Conservation (phyloP, 2,329 filamentous ascomycete genomes). For the Neonectria sp. region DNA sequence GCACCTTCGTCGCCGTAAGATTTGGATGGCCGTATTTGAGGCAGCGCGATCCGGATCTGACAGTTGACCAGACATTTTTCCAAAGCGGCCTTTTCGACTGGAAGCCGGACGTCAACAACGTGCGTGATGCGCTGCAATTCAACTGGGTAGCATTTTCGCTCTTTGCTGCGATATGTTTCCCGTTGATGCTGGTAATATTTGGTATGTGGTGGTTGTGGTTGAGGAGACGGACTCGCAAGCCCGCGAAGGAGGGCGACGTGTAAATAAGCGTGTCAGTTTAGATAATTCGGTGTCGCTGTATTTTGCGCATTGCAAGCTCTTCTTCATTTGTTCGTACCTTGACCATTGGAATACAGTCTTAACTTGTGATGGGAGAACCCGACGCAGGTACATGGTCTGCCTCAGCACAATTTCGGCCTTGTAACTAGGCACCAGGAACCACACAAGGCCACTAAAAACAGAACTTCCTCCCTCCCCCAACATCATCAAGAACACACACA, state of each 20-base stretch:
- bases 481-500: too few species aligned
- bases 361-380: too few species aligned
- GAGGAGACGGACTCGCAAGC: not conserved
- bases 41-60: slow-evolving; percentile 28
- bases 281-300: not conserved
- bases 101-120: not conserved
- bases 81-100: slow-evolving; percentile 41
- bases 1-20: slow-evolving; percentile 50
- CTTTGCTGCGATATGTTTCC: slow-evolving; percentile 19
- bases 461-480: too few species aligned
- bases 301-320: too few species aligned
- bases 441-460: too few species aligned
- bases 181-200: slow-evolving; percentile 18
- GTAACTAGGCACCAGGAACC: too few species aligned
- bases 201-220: slow-evolving; percentile 15
- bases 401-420: too few species aligned
- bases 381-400: too few species aligned
- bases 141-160: slow-evolving; percentile 5
- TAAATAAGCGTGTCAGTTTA: not conserved
- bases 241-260: not conserved
- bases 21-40: slow-evolving; percentile 5
- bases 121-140: not conserved
- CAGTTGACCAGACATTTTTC: slow-evolving; percentile 46
- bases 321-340: too few species aligned
- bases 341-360: too few species aligned